Base-by-base conservation (phyloP, 1,284 basidiomycete genomes). In the Sphagnurus paluster region DNA sequence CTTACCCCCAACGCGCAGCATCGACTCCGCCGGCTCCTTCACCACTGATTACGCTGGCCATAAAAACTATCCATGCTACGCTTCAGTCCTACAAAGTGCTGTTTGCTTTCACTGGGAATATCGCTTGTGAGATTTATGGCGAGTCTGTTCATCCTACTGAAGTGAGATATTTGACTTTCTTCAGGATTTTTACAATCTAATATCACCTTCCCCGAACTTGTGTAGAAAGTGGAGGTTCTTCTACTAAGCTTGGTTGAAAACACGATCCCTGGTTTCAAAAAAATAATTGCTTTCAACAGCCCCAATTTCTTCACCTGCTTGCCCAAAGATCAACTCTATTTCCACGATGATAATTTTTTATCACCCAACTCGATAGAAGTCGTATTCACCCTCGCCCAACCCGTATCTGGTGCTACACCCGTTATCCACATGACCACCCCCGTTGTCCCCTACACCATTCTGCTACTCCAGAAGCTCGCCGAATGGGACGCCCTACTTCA, bases 401-500 rank as follows among this genome's bases (percentile, higher is more conserved):
- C 28, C 29, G 2, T n/a, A 20, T 14, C 14, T 30, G 6, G 16
- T 36, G 21, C 16, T 45, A 4, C 7, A 13, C 30, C 30, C 30
- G n/a, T 8, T 7, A 8, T 13, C 37, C 9, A 46, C 4, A 29
- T 49, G 13, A 35, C 19, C 26, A 11, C 46, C 6, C 50, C 50
- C 2, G 4, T 49, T 5, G 39, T 52, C 6, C 50, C 50, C 4
- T 52, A 49, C 35, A 36, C 50, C 2, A 42, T 46, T 14, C 30
- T 52, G n/a, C 19, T 52, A 6, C 50, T 52, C 21, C 47, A 39
- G 11, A 35, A 46, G 32, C 43, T 52, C n/a, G 42, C 41, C 37
- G 24, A 40, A 5, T 52, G 50, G 50, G 47, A 49, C 19, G 26
- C 3, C 9, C 19, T 35, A 1, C 9, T 39, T 20, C n/a, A 16